phyloP scores from a whole-genome alignment of 2,329 filamentous ascomycete genomes.

The Paecilomyces fulvus region DNA sequence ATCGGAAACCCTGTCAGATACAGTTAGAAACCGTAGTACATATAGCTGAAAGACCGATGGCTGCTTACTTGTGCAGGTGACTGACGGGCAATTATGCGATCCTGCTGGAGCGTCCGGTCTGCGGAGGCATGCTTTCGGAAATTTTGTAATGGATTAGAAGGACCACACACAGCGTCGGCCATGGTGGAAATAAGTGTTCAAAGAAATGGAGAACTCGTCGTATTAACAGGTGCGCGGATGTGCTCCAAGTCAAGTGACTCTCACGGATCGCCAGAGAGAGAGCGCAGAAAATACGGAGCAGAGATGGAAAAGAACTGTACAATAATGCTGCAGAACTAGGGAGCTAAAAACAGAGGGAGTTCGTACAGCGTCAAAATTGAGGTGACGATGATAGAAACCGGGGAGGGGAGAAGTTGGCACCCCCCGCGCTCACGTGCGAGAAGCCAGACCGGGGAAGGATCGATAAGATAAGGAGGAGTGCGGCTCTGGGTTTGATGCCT shows the following conservation, averaged over 20 bases:
- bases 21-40: not conserved
- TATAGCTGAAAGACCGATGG: not conserved
- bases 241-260: not conserved
- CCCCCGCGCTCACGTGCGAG: slow-evolving; percentile 13
- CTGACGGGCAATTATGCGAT: slow-evolving; percentile 51
- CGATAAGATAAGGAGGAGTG: slow-evolving; percentile 23
- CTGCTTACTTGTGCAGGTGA: slow-evolving; percentile 46
- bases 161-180: slow-evolving; percentile 63
- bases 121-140: slow-evolving; percentile 61
- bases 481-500: slow-evolving; percentile 1
- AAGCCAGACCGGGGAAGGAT: not conserved
- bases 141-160: slow-evolving; percentile 65
- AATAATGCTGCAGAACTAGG: slow-evolving; percentile 10
- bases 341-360: slow-evolving; percentile 11
- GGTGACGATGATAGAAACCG: slow-evolving; percentile 3
- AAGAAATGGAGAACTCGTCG: not conserved
- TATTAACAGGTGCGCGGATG: not conserved
- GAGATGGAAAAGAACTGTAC: not conserved
- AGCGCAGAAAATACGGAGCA: not conserved
- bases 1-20: slow-evolving; percentile 51
- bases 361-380: not conserved
- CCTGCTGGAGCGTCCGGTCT: slow-evolving; percentile 65
- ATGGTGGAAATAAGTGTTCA: slow-evolving; percentile 34
- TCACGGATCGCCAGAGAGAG: not conserved
- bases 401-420: slow-evolving; percentile 13